Evolutionary conservation across 2,329 filamentous ascomycete genomes (phyloP).

Genomic region (Neonectria punicea): DNA sequence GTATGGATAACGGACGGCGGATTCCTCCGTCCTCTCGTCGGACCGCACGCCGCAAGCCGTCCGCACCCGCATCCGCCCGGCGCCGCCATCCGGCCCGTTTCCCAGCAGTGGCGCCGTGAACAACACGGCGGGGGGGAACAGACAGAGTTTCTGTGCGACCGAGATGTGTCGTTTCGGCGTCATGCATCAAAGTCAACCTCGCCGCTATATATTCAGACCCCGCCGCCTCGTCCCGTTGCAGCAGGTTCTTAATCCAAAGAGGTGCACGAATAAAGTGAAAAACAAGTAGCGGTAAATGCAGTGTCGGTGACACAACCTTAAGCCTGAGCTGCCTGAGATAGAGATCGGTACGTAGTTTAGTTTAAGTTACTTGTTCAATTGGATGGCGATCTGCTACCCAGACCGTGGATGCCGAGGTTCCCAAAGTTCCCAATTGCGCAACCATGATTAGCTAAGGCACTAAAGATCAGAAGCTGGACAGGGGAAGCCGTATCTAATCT

Average conservation of each 20-base stretch:
- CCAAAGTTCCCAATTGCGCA: conserved; percentile 2
- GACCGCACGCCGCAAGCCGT: not conserved
- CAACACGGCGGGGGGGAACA: not conserved
- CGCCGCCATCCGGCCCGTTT: conserved; percentile 1
- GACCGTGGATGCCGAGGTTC: conserved; percentile 7
- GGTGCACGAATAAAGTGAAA: conserved; percentile 4
- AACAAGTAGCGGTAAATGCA: not conserved
- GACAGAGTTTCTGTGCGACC: not conserved
- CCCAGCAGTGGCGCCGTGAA: not conserved
- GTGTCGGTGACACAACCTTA: not conserved
- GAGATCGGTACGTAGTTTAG: not conserved
- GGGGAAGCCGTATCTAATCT: not conserved
- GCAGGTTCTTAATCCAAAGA: not conserved
- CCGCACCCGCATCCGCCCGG: not conserved
- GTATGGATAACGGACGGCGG: not conserved
- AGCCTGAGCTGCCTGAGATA: not conserved
- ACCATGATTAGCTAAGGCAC: conserved; percentile 14
- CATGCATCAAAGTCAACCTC: conserved; percentile 12
- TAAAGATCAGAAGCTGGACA: not conserved
- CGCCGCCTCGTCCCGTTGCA: conserved; percentile 5
- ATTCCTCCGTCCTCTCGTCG: not conserved
- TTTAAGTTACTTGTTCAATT: not conserved
- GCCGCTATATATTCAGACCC: not conserved
- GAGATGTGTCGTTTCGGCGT: conserved; percentile 12
- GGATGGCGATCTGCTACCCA: not conserved